Percentiles rank a stretch among this genome's conserved stretches.
These are phyloP conservation scores for Coriaria nepalensis DNA, from an alignment of 306 rosid genomes.

Conservation along the genomic window DNA sequence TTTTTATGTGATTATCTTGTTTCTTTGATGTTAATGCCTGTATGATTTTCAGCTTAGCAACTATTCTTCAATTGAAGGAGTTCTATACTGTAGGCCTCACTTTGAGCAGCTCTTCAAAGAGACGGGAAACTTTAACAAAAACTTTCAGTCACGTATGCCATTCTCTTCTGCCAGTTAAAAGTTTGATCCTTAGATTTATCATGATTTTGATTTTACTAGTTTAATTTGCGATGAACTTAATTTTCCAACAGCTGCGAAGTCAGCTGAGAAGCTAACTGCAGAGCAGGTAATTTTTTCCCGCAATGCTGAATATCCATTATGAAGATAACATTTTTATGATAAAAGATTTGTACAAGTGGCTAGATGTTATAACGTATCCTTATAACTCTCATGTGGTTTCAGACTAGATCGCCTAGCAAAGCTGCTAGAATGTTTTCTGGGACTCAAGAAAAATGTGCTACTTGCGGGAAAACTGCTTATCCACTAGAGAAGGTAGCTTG, in stretches of 20 bases:
- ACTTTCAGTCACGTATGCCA: conserved; percentile 69
- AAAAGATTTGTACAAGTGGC: not conserved
- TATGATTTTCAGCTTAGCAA: conserved; percentile 60
- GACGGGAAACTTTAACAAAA: conserved; percentile 68
- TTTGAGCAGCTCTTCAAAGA: conserved; percentile 96
- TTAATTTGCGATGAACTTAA: conserved; percentile 26
- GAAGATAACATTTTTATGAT: not conserved
- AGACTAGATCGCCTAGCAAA: conserved; percentile 90
- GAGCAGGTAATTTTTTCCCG: conserved; percentile 50
- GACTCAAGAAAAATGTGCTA: conserved; percentile 85
- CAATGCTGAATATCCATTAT: conserved; percentile 3
- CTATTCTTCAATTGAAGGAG: conserved; percentile 96
- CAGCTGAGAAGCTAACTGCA: conserved; percentile 62
- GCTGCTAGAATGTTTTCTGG: conserved; percentile 97
- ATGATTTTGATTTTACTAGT: conserved; percentile 5
- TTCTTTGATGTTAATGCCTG: conserved; percentile 7
- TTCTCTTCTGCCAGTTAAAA: conserved; percentile 8
- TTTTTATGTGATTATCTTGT: not conserved
- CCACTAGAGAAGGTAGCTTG: conserved; percentile 79
- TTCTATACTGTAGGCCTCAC: conserved; percentile 84
- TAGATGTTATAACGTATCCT: conserved; percentile 16
- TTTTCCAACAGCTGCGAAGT: conserved; percentile 69
- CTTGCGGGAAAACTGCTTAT: conserved; percentile 88
- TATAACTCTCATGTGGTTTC: conserved; percentile 21
- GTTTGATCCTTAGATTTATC: conserved; percentile 12